Base-by-base conservation (phyloP, 495 filamentous ascomycete species). In the Talaromyces proteolyticus region DNA sequence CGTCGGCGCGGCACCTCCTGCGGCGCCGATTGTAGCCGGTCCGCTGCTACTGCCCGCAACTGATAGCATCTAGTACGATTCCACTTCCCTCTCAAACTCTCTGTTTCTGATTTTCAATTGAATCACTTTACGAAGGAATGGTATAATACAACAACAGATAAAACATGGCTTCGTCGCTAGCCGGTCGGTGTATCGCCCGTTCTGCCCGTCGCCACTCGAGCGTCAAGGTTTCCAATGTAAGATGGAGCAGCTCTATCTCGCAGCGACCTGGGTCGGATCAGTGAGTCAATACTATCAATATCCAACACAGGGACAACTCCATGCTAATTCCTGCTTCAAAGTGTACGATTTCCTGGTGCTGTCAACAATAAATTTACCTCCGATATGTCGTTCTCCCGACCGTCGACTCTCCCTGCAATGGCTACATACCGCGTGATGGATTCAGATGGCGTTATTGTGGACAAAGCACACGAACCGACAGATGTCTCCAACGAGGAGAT, bases 321-420 rank as follows among this genome's bases (percentile, higher is more conserved):
- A 25, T 16, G 19, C 43, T 50, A 42, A 54, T 52, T 51, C 25
- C 59, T 16, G 34, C 21, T 29, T 4, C 3, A 0, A 54, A 87
- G 83, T 55, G 89, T 98, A 38, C 83, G 84, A 29, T 99, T 99
- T 55, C 93, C 93, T 0, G 93, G 93, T n/a, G 94, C 94, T 0
- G 77, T 99, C 22, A 88, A 94, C 65, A 93, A 87, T 67, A 87
- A 88, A 50, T 97, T 99, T 65, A 95, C 87, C 3, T 82, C 80
- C 53, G 68, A 78, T 4, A 83, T 96, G 63, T 63, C 72, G 19
- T 96, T 96, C 66, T 76, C 86, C 42, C 74, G 79, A 36, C 87
- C 91, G 3, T 75, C 77, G 6, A 74, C 78, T 39, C 61, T 72
- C 42, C 75, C 84, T 14, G 82, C 88, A 6, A 82, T 96, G 58